Evolutionary conservation across 1,284 basidiomycete species (phyloP), one percentile per base, ranked within the genome.

Genomic region (Pulveroboletus sp.): DNA sequence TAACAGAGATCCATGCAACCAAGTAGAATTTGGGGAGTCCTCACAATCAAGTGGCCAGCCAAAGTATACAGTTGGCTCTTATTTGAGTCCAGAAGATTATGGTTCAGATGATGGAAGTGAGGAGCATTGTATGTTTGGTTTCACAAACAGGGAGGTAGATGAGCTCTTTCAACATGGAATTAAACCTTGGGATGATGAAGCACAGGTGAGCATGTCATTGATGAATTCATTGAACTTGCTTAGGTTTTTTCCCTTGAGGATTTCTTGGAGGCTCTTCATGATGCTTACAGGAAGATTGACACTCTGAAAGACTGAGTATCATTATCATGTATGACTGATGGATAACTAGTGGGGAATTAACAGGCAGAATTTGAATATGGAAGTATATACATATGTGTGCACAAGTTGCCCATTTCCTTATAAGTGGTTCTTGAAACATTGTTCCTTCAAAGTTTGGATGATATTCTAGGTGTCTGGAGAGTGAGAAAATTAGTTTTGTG

Each of bases 171-270:
- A 40, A 20, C 18, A 51, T 12, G 49, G 49, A 43, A 43, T 51
- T 40, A 51, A 35, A 15, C 49, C 49, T 26, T 51, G 49, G 49
- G 49, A 15, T 35, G 31, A n/a, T 10, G 49, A 51, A 14, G 49
- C 49, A 7, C 40, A 31, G 29, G 49, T 51, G 25, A 43, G 49
- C 29, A 9, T 15, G 28, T 33, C 11, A 10, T 50, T 2, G 17
- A 25, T n/a, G 22, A 14, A 31, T n/a, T 18, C 9, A 33, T 14
- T 5, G 26, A 25, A 24, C 18, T 42, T 9, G 17, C 39, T 50
- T 10, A 50, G 5, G 26, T n/a, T 39, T 17, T n/a, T 4, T 39
- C n/a, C 14, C 31, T 5, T 8, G 33, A 49, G 49, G 8, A 51
- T 20, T 43, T 51, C 42, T 20, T 51, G 31, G 31, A 35, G 5